phyloP scores from a whole-genome alignment of 495 filamentous ascomycete genomes.

The Hyaloscypha variabilis region DNA sequence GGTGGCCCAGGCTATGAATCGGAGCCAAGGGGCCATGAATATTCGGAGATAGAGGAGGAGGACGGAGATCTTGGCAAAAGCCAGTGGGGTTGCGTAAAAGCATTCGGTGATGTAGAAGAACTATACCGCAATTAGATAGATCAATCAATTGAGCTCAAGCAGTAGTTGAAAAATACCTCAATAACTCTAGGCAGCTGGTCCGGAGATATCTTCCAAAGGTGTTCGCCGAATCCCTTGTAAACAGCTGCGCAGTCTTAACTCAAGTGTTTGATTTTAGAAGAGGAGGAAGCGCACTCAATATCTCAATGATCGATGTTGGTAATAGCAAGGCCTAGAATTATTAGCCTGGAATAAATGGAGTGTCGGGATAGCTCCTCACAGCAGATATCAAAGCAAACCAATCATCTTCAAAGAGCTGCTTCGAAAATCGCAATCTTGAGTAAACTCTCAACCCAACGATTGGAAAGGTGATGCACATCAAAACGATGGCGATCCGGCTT shows the following conservation, averaged over 20 bases:
- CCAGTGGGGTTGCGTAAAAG: not conserved
- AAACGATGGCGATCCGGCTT: not conserved
- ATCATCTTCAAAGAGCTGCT: not conserved
- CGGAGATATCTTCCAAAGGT: not conserved
- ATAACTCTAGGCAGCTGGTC: not conserved
- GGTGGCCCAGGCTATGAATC: not conserved
- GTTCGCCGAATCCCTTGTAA: not conserved
- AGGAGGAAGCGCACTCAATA: not conserved
- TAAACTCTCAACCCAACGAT: not conserved
- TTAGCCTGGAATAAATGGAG: not conserved
- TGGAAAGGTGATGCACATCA: not conserved
- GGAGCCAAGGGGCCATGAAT: not conserved
- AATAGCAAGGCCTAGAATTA: not conserved
- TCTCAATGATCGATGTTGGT: not conserved
- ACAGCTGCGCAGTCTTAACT: not conserved
- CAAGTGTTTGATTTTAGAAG: not conserved
- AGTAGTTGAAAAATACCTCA: not conserved
- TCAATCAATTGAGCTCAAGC: not conserved
- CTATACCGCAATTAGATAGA: not conserved
- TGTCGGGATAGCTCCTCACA: not conserved
- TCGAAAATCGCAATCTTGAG: not conserved
- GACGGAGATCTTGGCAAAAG: not conserved
- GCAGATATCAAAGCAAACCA: not conserved
- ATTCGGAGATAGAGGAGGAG: conserved; percentile 2
- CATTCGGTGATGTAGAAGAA: not conserved